phyloP scores from a whole-genome alignment of 192 early-diverging fungal genomes.

The Dispira parvispora region DNA sequence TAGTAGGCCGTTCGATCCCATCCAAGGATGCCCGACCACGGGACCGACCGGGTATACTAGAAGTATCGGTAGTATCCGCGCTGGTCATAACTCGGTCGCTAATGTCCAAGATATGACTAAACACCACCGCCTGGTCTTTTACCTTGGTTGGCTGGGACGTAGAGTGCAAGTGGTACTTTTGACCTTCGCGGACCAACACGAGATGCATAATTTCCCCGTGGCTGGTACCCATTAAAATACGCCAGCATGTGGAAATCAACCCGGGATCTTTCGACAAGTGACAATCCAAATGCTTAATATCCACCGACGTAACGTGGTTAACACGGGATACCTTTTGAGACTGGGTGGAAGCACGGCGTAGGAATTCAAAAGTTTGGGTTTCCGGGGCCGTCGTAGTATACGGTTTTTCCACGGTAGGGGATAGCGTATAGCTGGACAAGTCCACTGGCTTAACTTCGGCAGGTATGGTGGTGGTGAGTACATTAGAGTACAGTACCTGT shows the following conservation, averaged over 20 bases:
- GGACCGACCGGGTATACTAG: neutral
- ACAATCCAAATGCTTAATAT: neutral
- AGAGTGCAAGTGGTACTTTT: neutral
- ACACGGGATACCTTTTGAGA: neutral
- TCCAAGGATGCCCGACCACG: neutral
- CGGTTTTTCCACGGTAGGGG: neutral
- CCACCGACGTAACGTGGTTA: neutral
- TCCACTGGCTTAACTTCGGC: neutral
- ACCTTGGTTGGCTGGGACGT: neutral
- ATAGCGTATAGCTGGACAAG: neutral
- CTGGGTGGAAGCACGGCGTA: neutral
- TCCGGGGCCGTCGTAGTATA: neutral
- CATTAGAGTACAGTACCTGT: neutral
- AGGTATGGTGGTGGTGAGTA: neutral
- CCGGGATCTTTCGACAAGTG: neutral
- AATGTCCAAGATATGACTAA: neutral
- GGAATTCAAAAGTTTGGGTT: neutral
- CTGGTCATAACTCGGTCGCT: neutral
- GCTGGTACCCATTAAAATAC: neutral
- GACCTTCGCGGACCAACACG: neutral
- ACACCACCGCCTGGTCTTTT: neutral
- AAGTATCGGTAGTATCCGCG: neutral
- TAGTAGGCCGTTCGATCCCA: neutral
- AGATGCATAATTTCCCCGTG: neutral
- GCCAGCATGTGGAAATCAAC: neutral